phyloP scores from a whole-genome alignment of 2,329 filamentous ascomycete species.

The Colletotrichum sp. region DNA sequence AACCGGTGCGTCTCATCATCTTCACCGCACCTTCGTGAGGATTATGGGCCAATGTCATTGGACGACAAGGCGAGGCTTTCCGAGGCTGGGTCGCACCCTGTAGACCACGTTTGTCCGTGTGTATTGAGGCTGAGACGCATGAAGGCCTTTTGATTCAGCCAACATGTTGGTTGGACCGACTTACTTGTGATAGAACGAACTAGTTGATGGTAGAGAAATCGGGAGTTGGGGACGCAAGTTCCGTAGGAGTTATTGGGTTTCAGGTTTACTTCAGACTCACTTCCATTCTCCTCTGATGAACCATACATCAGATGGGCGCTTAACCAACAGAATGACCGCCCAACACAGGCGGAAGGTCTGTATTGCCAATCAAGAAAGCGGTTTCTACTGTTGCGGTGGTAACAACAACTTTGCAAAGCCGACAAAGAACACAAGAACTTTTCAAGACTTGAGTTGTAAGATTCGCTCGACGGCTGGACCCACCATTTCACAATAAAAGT shows the following conservation, averaged over 20 bases:
- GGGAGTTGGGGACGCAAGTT: neutral
- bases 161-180: neutral
- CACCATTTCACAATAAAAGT: neutral
- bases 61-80: neutral
- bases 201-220: neutral
- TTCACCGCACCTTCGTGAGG: neutral
- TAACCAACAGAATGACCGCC: neutral
- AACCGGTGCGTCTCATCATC: neutral
- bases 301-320: neutral
- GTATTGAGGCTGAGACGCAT: neutral
- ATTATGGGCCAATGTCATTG: neutral
- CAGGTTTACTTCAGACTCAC: accelerated
- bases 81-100: neutral
- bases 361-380: neutral
- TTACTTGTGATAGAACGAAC: neutral
- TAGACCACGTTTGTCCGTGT: neutral
- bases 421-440: neutral
- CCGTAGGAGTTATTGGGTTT: neutral
- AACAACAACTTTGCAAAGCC: accelerated
- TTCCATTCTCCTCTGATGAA: no score
- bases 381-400: neutral
- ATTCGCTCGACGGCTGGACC: neutral
- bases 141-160: neutral
- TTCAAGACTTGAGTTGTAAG: neutral
- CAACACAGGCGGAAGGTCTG: neutral